Evolutionary conservation across 805 yeast species (phyloP), one percentile per base, ranked within the genome.

Genomic region (Blastobotrys chiropterorum): DNA sequence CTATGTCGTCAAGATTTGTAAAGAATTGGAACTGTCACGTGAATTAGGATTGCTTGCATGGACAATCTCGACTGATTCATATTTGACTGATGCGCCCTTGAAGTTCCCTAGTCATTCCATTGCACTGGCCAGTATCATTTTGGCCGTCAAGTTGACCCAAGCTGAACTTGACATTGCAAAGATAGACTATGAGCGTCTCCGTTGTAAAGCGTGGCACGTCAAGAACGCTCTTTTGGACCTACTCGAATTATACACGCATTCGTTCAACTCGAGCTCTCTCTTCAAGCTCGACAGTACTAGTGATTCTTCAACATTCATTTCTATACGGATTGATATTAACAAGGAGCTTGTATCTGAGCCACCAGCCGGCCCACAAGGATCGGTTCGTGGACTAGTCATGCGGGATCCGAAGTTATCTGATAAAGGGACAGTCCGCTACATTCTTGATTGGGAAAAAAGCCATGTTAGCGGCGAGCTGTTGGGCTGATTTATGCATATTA

Each of bases 21-120:
- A 86, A 79, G 42, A 51, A 13, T 13, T 38, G 6, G 49, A 44
- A 30, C 55, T 82, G 13, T 71, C 74, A 19, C 73, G 76, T 57
- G 74, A 77, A 14, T 63, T 76, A 8, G 76, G 83, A 3, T 71
- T 75, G 57, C 65, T 80, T 39, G 81, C 86, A 1, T 90, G 96
- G 96, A 67, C 80, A n/a, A 74, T 89, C 1, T 73, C 82, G n/a
- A 80, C 80, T 59, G 97, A 90, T 64, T 72, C 82, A 8, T 80
- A 83, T 62, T 77, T 82, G 51, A 81, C 95, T 1, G 87, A 86
- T 38, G 72, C 85, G 15, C 75, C 81, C 7, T 67, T 90, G 38
- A 82, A 80, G 59, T 75, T 80, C 6, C 94, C 96, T 1, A 82
- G 87, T 2, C 92, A 88, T 64, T 76, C 83, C 22, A 79, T 85